These are phyloP conservation scores for Hansfordia pulvinata DNA, from an alignment of 2,329 filamentous ascomycete genomes.

Conservation along the genomic window DNA sequence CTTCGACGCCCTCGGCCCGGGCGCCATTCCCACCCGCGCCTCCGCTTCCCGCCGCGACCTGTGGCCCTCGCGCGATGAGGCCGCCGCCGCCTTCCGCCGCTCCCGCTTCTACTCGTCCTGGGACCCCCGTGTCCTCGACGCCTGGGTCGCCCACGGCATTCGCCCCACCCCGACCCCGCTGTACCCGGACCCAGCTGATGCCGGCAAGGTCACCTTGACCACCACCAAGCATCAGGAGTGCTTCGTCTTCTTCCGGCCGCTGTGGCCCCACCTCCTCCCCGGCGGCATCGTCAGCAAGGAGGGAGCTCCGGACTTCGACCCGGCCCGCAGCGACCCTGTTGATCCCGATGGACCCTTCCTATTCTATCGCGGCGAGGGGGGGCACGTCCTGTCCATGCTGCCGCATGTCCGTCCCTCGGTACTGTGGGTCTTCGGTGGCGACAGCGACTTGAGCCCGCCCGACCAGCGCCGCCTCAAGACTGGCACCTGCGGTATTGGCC, in stretches of 20 bases:
- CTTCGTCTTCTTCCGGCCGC: constrained; percentile 58
- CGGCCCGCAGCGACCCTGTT: constrained; percentile 19
- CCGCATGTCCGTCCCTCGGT: constrained; percentile 48
- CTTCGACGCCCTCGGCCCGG: constrained; percentile 20
- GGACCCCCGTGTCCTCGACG: constrained; percentile 68
- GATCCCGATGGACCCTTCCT: constrained; percentile 26
- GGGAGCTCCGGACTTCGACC: constrained; percentile 30
- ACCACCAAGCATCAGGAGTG: constrained; percentile 87
- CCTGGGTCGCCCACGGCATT: constrained; percentile 62
- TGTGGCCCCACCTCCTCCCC: constrained; percentile 28
- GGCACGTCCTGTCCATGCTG: constrained; percentile 40
- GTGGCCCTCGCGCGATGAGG: constrained; percentile 66
- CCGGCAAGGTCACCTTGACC: constrained; percentile 50
- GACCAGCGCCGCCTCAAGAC: constrained; percentile 43
- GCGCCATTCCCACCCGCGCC: constrained; percentile 32
- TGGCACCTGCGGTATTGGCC: constrained; percentile 46
- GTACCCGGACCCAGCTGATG: constrained; percentile 27
- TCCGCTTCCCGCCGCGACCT: constrained; percentile 63
- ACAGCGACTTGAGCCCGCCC: constrained; percentile 40
- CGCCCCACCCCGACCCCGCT: constrained; percentile 54
- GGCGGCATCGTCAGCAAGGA: constrained; percentile 25
- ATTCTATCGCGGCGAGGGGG: constrained; percentile 56
- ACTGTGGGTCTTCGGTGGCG: constrained; percentile 55
- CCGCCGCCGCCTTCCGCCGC: constrained; percentile 50
- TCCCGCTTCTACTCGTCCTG: constrained; percentile 69